A percentile compares a stretch with the other conserved stretches of the same genome.
These are phyloP conservation scores for Cymodocea nodosa DNA, from an alignment of 116 monocot genomes.

Conservation along the genomic window DNA sequence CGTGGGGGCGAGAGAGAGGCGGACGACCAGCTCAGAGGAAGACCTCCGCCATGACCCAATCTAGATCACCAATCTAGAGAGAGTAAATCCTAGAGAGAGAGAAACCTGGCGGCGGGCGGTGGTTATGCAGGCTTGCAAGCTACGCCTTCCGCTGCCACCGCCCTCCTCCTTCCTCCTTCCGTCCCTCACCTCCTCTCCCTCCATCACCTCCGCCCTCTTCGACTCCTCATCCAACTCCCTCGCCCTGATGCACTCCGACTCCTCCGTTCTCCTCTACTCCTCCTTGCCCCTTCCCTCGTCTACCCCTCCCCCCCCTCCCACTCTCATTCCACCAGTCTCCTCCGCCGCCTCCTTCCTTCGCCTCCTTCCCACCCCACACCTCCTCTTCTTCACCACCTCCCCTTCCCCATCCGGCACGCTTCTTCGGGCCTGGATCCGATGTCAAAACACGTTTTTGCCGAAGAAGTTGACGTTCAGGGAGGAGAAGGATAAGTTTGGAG, in stretches of 20 bases:
- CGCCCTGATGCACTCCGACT: constrained; percentile 36
- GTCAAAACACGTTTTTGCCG: constrained; percentile 14
- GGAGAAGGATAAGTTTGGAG: background rate
- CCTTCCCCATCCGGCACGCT: constrained; percentile 21
- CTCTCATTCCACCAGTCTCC: constrained; percentile 26
- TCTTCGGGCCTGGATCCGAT: constrained; percentile 45
- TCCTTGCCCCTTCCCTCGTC: constrained; percentile 16
- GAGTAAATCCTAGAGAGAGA: background rate
- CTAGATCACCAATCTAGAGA: no score
- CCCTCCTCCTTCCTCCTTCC: constrained; percentile 9
- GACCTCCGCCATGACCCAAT: no score
- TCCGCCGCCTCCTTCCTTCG: constrained; percentile 45
- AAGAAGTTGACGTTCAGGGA: constrained; percentile 22
- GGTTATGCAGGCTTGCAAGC: constrained; percentile 53
- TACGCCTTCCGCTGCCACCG: constrained; percentile 20
- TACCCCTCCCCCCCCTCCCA: constrained; percentile 15
- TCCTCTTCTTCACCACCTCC: constrained; percentile 60
- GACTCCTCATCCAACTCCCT: constrained; percentile 41
- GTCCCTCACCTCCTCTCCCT: constrained; percentile 7
- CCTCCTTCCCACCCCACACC: constrained; percentile 21
- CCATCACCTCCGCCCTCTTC: constrained; percentile 32
- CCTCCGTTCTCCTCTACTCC: constrained; percentile 39
- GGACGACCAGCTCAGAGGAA: no score
- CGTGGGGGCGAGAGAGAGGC: no score
- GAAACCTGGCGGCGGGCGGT: constrained; percentile 3